A percentile compares a stretch with the other conserved stretches of the same genome.
Conservation (phyloP, 1,284 basidiomycete genomes). For the Neolentinus lepideus region DNA sequence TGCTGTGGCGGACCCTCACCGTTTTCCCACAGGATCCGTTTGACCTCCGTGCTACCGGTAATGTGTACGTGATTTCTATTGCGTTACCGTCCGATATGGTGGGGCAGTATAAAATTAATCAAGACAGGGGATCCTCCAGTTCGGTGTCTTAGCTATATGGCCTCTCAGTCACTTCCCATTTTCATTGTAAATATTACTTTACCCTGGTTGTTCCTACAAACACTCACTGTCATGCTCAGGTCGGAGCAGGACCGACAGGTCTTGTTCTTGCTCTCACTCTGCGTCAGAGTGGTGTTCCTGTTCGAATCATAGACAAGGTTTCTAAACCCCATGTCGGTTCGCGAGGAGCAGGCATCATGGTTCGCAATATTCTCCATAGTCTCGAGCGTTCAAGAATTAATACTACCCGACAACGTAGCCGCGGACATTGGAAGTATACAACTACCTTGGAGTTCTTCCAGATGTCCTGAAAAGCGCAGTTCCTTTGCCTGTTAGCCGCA, state of each 20-base stretch:
- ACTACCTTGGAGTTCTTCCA: constrained; percentile 17
- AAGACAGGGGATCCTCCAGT: too few species aligned
- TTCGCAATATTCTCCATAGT: neutral
- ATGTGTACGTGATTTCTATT: neutral
- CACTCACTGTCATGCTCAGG: constrained; percentile 8
- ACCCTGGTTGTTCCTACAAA: neutral
- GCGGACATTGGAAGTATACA: constrained; percentile 21
- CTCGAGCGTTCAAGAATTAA: neutral
- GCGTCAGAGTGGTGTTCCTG: constrained; percentile 17
- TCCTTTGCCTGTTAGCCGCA: constrained; percentile 1
- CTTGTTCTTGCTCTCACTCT: constrained; percentile 17
- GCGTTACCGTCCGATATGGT: too few species aligned
- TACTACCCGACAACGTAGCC: constrained; percentile 14
- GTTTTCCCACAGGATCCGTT: too few species aligned
- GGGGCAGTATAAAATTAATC: too few species aligned
- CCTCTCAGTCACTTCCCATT: neutral
- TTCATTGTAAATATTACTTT: neutral
- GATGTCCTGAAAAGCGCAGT: constrained; percentile 13
- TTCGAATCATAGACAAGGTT: constrained; percentile 29
- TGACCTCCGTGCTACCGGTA: too few species aligned
- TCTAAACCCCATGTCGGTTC: constrained; percentile 7
- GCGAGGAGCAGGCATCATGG: neutral
- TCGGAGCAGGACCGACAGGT: constrained; percentile 19
- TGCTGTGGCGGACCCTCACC: too few species aligned
- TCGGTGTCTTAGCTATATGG: neutral